Percentiles rank a stretch among this genome's conserved stretches.
phyloP scores from a whole-genome alignment of 164 flowering plant genomes.

The Piper longum region DNA sequence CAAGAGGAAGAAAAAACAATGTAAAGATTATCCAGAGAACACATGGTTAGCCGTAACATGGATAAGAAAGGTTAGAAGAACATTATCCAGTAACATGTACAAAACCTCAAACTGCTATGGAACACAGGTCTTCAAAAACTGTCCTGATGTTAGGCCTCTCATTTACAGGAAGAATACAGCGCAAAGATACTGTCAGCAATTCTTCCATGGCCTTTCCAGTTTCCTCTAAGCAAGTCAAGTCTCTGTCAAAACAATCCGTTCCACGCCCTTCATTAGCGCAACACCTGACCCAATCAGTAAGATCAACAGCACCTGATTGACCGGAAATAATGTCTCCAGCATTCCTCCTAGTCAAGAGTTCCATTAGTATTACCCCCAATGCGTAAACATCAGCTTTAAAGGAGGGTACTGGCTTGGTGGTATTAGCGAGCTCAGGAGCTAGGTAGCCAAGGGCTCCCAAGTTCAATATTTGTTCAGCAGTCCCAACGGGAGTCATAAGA shows the following conservation, averaged over 20 bases:
- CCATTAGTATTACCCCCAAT: conserved; percentile 88
- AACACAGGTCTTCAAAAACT: conserved; percentile 53
- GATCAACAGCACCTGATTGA: conserved; percentile 85
- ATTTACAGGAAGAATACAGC: conserved; percentile 78
- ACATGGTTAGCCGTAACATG: conserved; percentile 19
- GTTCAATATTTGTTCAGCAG: conserved; percentile 74
- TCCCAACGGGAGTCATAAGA: conserved; percentile 79
- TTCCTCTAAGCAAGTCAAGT: conserved; percentile 62
- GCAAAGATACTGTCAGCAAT: conserved; percentile 52
- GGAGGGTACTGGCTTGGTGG: conserved; percentile 58
- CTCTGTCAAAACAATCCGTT: conserved; percentile 80
- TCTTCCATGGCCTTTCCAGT: conserved; percentile 67
- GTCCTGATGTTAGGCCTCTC: conserved; percentile 88
- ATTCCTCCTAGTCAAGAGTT: conserved; percentile 76
- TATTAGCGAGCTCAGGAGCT: conserved; percentile 69
- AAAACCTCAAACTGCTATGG: conserved; percentile 54
- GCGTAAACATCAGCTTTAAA: conserved; percentile 87
- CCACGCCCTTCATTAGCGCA: conserved; percentile 77
- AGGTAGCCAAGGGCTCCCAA: conserved; percentile 81
- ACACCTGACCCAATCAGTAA: conserved; percentile 85
- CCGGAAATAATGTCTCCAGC: conserved; percentile 96
- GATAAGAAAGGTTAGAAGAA: conserved; percentile 15
- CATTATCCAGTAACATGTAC: conserved; percentile 45
- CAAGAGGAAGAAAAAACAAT: conserved; percentile 17
- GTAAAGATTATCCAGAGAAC: conserved; percentile 25